Evolutionary conservation across 2,329 filamentous ascomycete species (phyloP).

Genomic region (Chlorencoelia australis): DNA sequence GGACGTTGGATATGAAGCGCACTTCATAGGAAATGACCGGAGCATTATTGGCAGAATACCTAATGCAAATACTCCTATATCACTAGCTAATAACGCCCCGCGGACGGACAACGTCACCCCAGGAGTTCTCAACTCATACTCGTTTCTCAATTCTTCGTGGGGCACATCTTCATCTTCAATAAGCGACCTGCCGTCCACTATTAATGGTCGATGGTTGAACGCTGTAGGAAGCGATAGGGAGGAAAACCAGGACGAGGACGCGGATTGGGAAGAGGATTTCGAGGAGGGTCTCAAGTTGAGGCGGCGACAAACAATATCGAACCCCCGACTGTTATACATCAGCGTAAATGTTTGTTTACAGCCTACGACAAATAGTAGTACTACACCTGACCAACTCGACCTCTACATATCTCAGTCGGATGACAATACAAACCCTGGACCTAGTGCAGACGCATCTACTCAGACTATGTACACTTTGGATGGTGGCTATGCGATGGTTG

Average conservation of each 20-base stretch:
- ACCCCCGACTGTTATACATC: conserved; percentile 49
- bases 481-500: conserved; percentile 37
- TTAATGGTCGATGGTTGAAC: conserved; percentile 13
- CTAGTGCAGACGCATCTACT: conserved; percentile 27
- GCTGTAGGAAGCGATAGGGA: conserved; percentile 9
- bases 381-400: conserved; percentile 58
- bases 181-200: conserved; percentile 28
- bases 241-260: conserved; percentile 6
- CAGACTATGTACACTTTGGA: conserved; percentile 18
- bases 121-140: conserved; percentile 53
- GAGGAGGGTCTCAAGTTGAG: neutral
- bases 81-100: conserved; percentile 56
- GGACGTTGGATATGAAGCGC: conserved; percentile 43
- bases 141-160: conserved; percentile 47
- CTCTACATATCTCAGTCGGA: conserved; percentile 64
- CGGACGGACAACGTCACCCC: conserved; percentile 48
- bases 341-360: conserved; percentile 81
- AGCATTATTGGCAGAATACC: conserved; percentile 53
- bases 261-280: conserved; percentile 2
- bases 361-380: conserved; percentile 36
- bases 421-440: conserved; percentile 56
- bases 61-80: conserved; percentile 33
- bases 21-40: conserved; percentile 51
- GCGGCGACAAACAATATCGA: conserved; percentile 12
- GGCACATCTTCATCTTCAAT: conserved; percentile 30